Evolutionary conservation across 2,329 filamentous ascomycete genomes (phyloP), one percentile per base, ranked within the genome.

Genomic region (Zymoseptoria passerinii): DNA sequence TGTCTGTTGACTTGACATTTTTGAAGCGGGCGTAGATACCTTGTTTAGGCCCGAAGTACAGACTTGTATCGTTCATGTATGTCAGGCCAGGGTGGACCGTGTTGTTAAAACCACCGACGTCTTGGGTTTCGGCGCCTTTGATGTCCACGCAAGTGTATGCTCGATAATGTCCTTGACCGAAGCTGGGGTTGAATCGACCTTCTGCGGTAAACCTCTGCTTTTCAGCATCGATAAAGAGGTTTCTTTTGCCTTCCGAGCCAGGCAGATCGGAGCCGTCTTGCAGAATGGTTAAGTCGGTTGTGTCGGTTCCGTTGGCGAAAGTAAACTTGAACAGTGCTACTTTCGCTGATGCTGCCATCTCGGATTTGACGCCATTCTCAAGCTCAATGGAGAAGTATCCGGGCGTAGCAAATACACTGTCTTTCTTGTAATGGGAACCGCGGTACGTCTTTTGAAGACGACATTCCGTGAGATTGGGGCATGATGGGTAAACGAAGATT

Each of bases 401-500:
- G 8, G 82, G 81, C 20, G 75, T 75, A 4, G 83, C 82, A n/a
- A 73, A 70, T 16, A 82, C 75, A 3, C 80, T 80, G 50, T 75
- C 75, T 2, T 1, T 77, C 74, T 52, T 76, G 74, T 62, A 84
- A 74, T 28, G 75, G 68, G 19, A 70, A 68, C 28, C 79, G 78
- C 18, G 77, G 72, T 63, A 78, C 84, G 50, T 74, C 72, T 75
- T 75, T 63, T 87, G 76, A 55, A 89, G 53, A 10, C 58, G 29
- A 40, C 63, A 65, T 13, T 52, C 63, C 13, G 57, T 61, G 58
- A 86, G 81, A 13, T 75, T 78, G 0, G 79, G 76, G 62, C 87
- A 90, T 29, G 77, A 75, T 3, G 80, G 74, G 60, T 88, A 86
- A 0, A 86, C 78, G 61, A 89, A 90, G 1, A 90, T 75, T 0